Evolutionary conservation across 2,329 filamentous ascomycete genomes (phyloP), one percentile per base, ranked within the genome.

Genomic region (Pleurostoma richardsiae): DNA sequence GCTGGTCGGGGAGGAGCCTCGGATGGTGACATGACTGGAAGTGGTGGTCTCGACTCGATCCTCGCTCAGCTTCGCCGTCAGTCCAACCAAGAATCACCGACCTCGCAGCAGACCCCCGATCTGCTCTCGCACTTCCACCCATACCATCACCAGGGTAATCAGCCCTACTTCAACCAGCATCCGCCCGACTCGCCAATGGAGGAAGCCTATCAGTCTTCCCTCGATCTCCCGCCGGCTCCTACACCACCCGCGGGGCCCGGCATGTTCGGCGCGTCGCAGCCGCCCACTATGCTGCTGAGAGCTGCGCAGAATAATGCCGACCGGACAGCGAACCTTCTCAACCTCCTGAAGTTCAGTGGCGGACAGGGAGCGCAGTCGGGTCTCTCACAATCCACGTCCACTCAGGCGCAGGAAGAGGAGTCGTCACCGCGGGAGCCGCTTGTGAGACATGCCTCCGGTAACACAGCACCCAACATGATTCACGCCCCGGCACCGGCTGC

Each of bases 301-400:
- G 59, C 59, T 29, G 56, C 51, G 30, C 49, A 51, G n/a, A 46
- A 56, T 11, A 59, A 61, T 30, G 59, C 62, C 39, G 74, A 78
- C 44, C 75, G 77, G 56, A 79, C 75, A 39, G 68, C 73, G 47
- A 79, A 76, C 54, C 60, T 84, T 55, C 66, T 84, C 59, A 82
- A 79, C 54, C 68, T 83, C 46, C 73, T 84, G 61, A 83, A 83
- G 69, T 82, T 81, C 56, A 80, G 73, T 52, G 68, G 70, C 41
- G 64, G 65, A 42, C 54, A 52, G 39, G 49, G 49, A 40, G 43
- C 39, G 10, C 48, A 51, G 47, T 50, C 46, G 49, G 46, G n/a
- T 49, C 49, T 41, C 51, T 49, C 42, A 10, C 49, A 60, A 30
- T 50, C 53, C 41, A 58, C 54, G 46, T 55, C 54, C 45, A 58